A percentile compares a stretch with the other conserved stretches of the same genome.
phyloP scores from a whole-genome alignment of 345 rosid genomes.

The Carallia brachiata region DNA sequence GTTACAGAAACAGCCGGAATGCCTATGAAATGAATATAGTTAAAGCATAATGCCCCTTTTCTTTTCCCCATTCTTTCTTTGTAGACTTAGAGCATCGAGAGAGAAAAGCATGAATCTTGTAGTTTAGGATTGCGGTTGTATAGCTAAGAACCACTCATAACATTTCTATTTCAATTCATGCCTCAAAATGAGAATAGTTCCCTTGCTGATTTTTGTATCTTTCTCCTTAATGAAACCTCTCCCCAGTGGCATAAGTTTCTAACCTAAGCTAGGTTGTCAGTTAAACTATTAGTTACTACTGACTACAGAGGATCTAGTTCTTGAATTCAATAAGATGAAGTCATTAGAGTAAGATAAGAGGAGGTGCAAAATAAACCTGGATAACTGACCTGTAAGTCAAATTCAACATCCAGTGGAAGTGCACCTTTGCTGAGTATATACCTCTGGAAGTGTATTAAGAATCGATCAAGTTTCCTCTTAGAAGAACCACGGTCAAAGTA shows the following conservation, averaged over 20 bases:
- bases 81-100: too few species aligned
- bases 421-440: conserved; percentile 85
- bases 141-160: too few species aligned
- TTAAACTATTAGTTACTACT: neutral
- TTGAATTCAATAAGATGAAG: neutral
- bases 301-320: neutral
- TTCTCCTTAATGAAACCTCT: neutral
- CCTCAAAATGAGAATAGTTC: too few species aligned
- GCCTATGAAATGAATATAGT: too few species aligned
- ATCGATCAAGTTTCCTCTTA: conserved; percentile 90
- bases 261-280: too few species aligned
- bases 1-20: neutral
- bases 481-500: conserved; percentile 98
- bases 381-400: conserved; percentile 84
- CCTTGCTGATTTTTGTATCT: neutral
- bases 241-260: conserved; percentile 3
- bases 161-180: neutral
- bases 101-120: too few species aligned
- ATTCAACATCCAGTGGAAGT: conserved; percentile 86
- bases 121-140: too few species aligned
- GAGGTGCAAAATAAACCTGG: neutral
- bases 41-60: too few species aligned
- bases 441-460: conserved; percentile 90
- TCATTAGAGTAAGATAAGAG: neutral
- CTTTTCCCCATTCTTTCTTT: too few species aligned